These are phyloP conservation scores for Strobilomyces echinocephalus DNA, from an alignment of 768 basidiomycete genomes.

Conservation along the genomic window DNA sequence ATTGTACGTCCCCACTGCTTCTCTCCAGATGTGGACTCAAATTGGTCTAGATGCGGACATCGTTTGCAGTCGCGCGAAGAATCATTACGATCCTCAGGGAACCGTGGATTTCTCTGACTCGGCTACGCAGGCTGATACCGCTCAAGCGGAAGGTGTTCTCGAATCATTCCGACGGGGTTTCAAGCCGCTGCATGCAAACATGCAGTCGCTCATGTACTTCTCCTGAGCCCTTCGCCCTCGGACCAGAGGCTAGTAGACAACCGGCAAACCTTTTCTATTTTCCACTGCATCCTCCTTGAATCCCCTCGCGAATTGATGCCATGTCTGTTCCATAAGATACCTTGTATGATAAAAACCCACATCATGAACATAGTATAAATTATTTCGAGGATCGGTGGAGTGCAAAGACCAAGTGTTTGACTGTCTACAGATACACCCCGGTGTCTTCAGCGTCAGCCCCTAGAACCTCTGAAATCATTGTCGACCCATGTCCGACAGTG, in stretches of 20 bases:
- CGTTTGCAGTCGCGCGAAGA: slow-evolving; percentile 71
- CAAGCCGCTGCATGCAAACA: slow-evolving; percentile 50
- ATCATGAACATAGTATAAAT: not conserved
- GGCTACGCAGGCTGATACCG: slow-evolving; percentile 43
- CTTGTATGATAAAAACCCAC: not conserved
- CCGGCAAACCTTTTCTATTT: not conserved
- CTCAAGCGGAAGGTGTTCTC: slow-evolving; percentile 38
- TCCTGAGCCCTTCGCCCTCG: slow-evolving; percentile 26
- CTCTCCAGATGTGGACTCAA: not conserved
- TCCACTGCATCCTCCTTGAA: not conserved
- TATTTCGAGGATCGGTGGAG: not conserved
- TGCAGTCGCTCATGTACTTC: slow-evolving; percentile 57
- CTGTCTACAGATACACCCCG: slow-evolving; percentile 28
- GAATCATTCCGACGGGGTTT: slow-evolving; percentile 51
- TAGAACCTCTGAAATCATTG: not conserved
- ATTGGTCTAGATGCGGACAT: slow-evolving; percentile 62
- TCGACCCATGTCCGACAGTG: not conserved
- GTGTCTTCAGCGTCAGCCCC: slow-evolving; percentile 4
- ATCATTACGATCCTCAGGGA: slow-evolving; percentile 69
- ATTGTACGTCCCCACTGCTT: slow-evolving; percentile 42
- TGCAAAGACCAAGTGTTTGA: not conserved
- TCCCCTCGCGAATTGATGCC: not conserved
- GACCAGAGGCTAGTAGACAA: not conserved
- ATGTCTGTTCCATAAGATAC: not conserved
- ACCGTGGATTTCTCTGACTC: slow-evolving; percentile 56